Percentiles rank a stretch among this genome's conserved stretches.
phyloP scores from a whole-genome alignment of 345 rosid species.

The Microthlaspi erraticum region DNA sequence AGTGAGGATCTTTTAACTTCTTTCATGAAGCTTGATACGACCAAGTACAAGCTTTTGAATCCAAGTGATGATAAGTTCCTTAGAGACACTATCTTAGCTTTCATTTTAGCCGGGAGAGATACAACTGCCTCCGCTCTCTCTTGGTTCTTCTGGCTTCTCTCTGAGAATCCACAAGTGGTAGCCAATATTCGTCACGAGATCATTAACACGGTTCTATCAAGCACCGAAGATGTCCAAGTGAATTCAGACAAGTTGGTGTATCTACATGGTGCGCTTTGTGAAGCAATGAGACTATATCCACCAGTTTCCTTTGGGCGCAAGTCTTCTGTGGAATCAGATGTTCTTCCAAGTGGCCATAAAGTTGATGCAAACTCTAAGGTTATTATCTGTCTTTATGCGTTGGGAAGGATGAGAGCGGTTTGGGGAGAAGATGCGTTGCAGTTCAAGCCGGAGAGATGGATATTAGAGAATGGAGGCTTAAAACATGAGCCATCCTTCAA shows the following conservation, averaged over 20 bases:
- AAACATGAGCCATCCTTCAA: slow-evolving; percentile 4
- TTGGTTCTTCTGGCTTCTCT: slow-evolving; percentile 57
- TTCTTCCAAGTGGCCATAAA: slow-evolving; percentile 44
- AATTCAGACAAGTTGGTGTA: slow-evolving; percentile 33
- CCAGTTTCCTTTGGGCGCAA: slow-evolving; percentile 31
- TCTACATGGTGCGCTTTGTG: slow-evolving; percentile 45
- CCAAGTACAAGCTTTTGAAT: too few species aligned
- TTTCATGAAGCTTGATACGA: neutral
- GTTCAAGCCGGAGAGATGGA: slow-evolving; percentile 44
- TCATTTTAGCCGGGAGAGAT: slow-evolving; percentile 52
- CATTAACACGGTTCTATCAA: neutral
- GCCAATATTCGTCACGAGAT: slow-evolving; percentile 36
- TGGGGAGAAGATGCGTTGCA: slow-evolving; percentile 39
- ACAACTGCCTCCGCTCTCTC: slow-evolving; percentile 27
- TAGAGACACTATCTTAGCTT: slow-evolving; percentile 48
- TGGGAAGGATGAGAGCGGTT: slow-evolving; percentile 42
- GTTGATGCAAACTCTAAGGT: slow-evolving; percentile 18
- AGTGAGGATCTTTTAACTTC: slow-evolving; percentile 18
- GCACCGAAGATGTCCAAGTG: neutral
- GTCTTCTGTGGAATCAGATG: slow-evolving; percentile 25
- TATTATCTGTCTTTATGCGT: slow-evolving; percentile 21
- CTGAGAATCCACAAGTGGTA: slow-evolving; percentile 42
- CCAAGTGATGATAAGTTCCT: slow-evolving; percentile 46
- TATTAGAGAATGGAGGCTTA: neutral
- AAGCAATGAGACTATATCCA: slow-evolving; percentile 45